Conservation (phyloP, 768 basidiomycete species). For the Mrakia frigida region DNA sequence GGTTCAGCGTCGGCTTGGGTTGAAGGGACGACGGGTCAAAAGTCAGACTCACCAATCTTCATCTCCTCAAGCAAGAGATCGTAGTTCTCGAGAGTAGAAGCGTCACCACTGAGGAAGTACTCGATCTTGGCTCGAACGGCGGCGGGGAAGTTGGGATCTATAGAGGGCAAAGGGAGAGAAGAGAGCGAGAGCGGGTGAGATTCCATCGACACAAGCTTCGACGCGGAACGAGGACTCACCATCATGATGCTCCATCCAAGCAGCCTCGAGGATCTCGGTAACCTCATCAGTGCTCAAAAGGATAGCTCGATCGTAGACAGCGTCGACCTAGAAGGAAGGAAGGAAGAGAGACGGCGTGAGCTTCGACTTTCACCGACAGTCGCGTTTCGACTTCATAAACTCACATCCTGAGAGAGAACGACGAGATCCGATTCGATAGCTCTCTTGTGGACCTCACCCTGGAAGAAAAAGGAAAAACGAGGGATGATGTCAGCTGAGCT, state of each 20-base stretch:
- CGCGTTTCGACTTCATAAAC: too few relatives aligned
- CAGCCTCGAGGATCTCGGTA: conserved; percentile 29
- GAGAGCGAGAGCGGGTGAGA: not conserved
- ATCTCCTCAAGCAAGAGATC: conserved; percentile 29
- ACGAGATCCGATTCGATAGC: conserved; percentile 26
- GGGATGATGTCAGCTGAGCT: not conserved
- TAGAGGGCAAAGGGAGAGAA: not conserved
- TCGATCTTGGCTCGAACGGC: conserved; percentile 27
- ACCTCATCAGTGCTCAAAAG: conserved; percentile 9
- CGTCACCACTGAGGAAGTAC: conserved; percentile 30
- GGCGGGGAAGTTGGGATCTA: conserved; percentile 26
- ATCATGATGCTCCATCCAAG: conserved; percentile 24
- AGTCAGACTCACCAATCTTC: conserved; percentile 18
- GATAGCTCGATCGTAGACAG: conserved; percentile 26
- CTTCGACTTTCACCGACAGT: too few relatives aligned
- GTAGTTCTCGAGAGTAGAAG: conserved; percentile 29
- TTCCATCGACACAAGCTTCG: not conserved
- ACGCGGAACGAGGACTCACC: not conserved
- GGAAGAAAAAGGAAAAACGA: not conserved
- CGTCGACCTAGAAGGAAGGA: too few relatives aligned
- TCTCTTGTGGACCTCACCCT: not conserved
- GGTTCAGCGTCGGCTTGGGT: not conserved
- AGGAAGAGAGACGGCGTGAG: too few relatives aligned
- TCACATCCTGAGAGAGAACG: conserved; percentile 27
- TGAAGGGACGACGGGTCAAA: not conserved